A percentile compares a stretch with the other conserved stretches of the same genome.
Conservation (phyloP, 495 filamentous ascomycete species). For the Aspergillus sparsus region DNA sequence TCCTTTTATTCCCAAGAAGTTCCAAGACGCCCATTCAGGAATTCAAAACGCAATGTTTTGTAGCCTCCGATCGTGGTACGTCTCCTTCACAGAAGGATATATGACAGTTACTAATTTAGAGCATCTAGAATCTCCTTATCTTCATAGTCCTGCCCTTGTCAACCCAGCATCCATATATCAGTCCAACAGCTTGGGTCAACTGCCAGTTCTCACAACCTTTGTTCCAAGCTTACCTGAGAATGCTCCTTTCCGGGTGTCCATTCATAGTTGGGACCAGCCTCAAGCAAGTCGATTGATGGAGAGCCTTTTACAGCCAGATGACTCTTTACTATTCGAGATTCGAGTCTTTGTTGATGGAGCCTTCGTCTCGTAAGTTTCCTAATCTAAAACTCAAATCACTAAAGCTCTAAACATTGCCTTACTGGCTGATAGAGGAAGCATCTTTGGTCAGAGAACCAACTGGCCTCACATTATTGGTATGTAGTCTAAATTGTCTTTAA, state of each 20-base stretch:
- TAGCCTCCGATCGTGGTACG: slow-evolving; percentile 65
- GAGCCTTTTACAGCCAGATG: slow-evolving; percentile 60
- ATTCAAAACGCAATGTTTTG: slow-evolving; percentile 82
- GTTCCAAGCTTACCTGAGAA: slow-evolving; percentile 64
- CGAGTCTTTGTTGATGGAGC: slow-evolving; percentile 72
- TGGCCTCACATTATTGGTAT: slow-evolving; percentile 65
- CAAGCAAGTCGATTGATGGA: slow-evolving; percentile 61
- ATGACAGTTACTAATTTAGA: slow-evolving; percentile 1
- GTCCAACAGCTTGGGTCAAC: slow-evolving; percentile 38
- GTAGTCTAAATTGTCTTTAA: slow-evolving; percentile 11
- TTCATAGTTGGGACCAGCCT: slow-evolving; percentile 79
- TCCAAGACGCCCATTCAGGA: slow-evolving; percentile 75
- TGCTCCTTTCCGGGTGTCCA: slow-evolving; percentile 69
- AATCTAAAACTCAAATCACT: neutral
- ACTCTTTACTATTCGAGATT: slow-evolving; percentile 64
- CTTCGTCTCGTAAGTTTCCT: slow-evolving; percentile 58
- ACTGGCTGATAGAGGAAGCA: slow-evolving; percentile 42
- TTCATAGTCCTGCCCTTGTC: slow-evolving; percentile 35
- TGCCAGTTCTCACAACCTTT: slow-evolving; percentile 77
- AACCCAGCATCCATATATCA: slow-evolving; percentile 30
- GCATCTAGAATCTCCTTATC: slow-evolving; percentile 37
- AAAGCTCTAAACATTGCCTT: neutral
- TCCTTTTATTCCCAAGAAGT: slow-evolving; percentile 72
- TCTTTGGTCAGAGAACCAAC: slow-evolving; percentile 54
- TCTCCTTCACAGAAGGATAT: neutral